Evolutionary conservation across 2,329 filamentous ascomycete species (phyloP).

Genomic region (Epichloe scottii): DNA sequence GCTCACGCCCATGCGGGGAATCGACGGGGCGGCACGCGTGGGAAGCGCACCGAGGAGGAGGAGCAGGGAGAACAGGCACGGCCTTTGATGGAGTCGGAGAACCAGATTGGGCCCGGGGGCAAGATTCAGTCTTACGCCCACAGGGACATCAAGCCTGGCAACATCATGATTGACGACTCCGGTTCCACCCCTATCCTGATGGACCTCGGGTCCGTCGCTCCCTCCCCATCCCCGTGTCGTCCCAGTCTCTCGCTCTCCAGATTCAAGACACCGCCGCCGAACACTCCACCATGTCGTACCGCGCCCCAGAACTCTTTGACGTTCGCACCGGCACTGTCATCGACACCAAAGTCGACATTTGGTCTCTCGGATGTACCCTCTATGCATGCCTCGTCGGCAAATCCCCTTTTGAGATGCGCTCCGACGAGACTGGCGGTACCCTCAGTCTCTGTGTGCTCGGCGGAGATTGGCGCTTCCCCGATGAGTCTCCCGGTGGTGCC

Average conservation of each 20-base stretch:
- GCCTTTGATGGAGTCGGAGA: slow-evolving; percentile 72
- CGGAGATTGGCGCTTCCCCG: slow-evolving; percentile 93
- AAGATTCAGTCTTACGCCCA: slow-evolving; percentile 76
- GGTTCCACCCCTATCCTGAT: slow-evolving; percentile 85
- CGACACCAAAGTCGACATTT: slow-evolving; percentile 96
- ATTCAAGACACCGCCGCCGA: slow-evolving; percentile 92
- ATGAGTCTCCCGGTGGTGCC: slow-evolving; percentile 56
- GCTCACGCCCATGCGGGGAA: not conserved
- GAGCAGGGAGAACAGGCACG: slow-evolving; percentile 66
- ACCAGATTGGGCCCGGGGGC: slow-evolving; percentile 42
- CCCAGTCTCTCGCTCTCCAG: slow-evolving; percentile 76
- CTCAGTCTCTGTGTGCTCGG: slow-evolving; percentile 85
- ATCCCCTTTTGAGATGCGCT: slow-evolving; percentile 89
- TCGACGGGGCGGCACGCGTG: slow-evolving; percentile 13
- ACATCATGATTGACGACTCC: slow-evolving; percentile 96
- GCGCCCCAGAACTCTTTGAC: slow-evolving; percentile 93
- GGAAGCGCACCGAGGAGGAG: slow-evolving; percentile 45
- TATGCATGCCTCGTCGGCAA: slow-evolving; percentile 96
- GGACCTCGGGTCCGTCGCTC: slow-evolving; percentile 87
- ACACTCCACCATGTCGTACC: slow-evolving; percentile 97
- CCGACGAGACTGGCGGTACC: slow-evolving; percentile 89
- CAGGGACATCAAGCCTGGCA: slow-evolving; percentile 91
- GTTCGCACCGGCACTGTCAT: slow-evolving; percentile 86
- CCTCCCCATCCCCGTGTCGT: slow-evolving; percentile 78
- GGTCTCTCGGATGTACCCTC: slow-evolving; percentile 93